Percentiles rank a stretch among this genome's conserved stretches.
These are phyloP conservation scores for Suhomyces chickasaworum DNA, from an alignment of 1,139 yeast genomes.

Conservation along the genomic window DNA sequence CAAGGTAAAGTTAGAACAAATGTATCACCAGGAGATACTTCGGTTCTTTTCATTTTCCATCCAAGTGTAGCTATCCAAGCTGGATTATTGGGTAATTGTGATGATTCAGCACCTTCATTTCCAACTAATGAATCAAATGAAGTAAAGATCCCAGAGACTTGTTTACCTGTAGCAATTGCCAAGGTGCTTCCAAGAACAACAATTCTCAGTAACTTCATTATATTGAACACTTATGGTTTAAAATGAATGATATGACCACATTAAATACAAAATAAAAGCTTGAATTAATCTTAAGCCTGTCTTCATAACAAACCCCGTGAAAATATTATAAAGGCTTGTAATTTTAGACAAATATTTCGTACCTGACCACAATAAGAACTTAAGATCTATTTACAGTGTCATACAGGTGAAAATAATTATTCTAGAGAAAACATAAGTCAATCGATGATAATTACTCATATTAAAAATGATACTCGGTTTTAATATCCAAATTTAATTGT, in stretches of 20 bases:
- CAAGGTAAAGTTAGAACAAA: constrained; percentile 34
- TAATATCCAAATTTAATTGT: not conserved
- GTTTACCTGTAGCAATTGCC: constrained; percentile 6
- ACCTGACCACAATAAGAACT: not conserved
- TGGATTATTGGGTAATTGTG: constrained; percentile 17
- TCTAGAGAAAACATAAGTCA: no score
- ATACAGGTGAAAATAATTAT: no score
- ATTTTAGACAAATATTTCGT: no score
- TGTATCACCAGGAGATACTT: constrained; percentile 33
- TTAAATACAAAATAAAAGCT: no score
- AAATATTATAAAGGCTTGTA: no score
- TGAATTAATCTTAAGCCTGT: no score
- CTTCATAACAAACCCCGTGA: no score
- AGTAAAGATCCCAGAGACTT: constrained; percentile 24
- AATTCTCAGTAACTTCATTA: constrained; percentile 3
- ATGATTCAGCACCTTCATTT: not conserved
- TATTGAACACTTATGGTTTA: not conserved
- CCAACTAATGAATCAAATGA: constrained; percentile 17
- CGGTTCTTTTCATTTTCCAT: constrained; percentile 27
- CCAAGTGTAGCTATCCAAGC: constrained; percentile 29
- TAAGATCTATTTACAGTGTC: not conserved
- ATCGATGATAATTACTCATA: not conserved
- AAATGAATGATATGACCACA: no score
- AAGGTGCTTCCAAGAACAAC: constrained; percentile 8
- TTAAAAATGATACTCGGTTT: not conserved